Evolutionary conservation across 352 stramenopile species (phyloP).

Genomic region (Hyaloperonospora arabidopsidis): DNA sequence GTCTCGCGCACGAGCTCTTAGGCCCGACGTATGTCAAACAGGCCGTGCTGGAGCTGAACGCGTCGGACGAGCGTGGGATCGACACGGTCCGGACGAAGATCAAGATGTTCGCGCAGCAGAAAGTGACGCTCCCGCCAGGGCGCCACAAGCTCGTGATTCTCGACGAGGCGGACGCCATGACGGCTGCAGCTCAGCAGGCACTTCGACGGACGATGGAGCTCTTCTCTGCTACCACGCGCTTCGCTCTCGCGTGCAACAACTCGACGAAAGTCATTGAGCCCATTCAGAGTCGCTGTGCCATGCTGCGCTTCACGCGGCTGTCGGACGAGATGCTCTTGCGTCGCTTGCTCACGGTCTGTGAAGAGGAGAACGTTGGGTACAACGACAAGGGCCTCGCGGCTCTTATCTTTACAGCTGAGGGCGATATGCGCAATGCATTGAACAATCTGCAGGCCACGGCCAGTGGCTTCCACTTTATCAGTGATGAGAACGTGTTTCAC

Average conservation of each 20-base stretch:
- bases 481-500: slow-evolving; percentile 93
- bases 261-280: slow-evolving; percentile 99
- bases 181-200: slow-evolving; percentile 93
- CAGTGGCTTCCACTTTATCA: slow-evolving; percentile 93
- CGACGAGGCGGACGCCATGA: slow-evolving; percentile 99
- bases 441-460: slow-evolving; percentile 98
- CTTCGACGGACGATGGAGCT: slow-evolving; percentile 98
- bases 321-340: slow-evolving; percentile 94
- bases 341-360: slow-evolving; percentile 90
- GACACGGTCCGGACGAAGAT: slow-evolving; percentile 94
- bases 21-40: slow-evolving; percentile 68
- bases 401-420: slow-evolving; percentile 98
- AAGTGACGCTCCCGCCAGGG: slow-evolving; percentile 88
- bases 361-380: slow-evolving; percentile 85
- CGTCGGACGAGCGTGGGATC: slow-evolving; percentile 92
- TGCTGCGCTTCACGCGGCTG: slow-evolving; percentile 94
- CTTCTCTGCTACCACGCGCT: slow-evolving; percentile 96
- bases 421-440: slow-evolving; percentile 98
- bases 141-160: slow-evolving; percentile 99
- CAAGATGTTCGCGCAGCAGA: slow-evolving; percentile 99
- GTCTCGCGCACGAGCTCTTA: slow-evolving; percentile 85
- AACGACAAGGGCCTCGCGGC: slow-evolving; percentile 91
- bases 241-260: slow-evolving; percentile 98
- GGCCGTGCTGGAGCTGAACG: slow-evolving; percentile 97
- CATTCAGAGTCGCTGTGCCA: slow-evolving; percentile 97